phyloP scores from a whole-genome alignment of 805 yeast species.

The Candida corydali region DNA sequence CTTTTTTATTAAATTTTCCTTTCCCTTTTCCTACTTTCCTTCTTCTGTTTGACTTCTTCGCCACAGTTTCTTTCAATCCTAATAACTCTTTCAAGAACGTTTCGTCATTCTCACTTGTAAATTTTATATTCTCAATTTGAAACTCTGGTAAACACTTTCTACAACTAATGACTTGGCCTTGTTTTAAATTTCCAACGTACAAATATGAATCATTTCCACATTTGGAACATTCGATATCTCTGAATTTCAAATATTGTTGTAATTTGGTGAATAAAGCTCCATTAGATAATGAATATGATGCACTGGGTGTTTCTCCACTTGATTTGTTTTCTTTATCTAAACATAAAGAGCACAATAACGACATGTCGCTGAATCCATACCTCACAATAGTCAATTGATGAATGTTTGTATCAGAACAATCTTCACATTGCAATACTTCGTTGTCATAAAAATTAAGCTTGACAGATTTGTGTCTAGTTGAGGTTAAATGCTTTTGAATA shows the following conservation, averaged over 20 bases:
- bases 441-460: constrained; percentile 24
- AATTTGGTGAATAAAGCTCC: constrained; percentile 52
- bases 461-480: constrained; percentile 52
- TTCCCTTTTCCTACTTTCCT: constrained; percentile 29
- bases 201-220: constrained; percentile 43
- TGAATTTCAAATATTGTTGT: constrained; percentile 43
- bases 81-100: constrained; percentile 43
- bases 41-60: constrained; percentile 24
- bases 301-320: constrained; percentile 38
- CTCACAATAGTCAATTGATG: constrained; percentile 49
- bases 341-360: constrained; percentile 46
- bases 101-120: constrained; percentile 45
- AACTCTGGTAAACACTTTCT: constrained; percentile 34
- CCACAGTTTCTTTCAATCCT: constrained; percentile 42
- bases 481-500: constrained; percentile 49
- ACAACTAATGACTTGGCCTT: constrained; percentile 34
- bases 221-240: constrained; percentile 46
- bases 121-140: constrained; percentile 12
- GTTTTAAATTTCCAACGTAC: constrained; percentile 21
- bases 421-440: constrained; percentile 51
- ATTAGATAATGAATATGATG: constrained; percentile 48
- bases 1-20: constrained; percentile 5
- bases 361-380: constrained; percentile 54
- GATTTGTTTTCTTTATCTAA: constrained; percentile 26
- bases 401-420: constrained; percentile 50